Evolutionary conservation across 2,329 filamentous ascomycete species (phyloP), one percentile per base, ranked within the genome.

Genomic region (Colletotrichum sp.): DNA sequence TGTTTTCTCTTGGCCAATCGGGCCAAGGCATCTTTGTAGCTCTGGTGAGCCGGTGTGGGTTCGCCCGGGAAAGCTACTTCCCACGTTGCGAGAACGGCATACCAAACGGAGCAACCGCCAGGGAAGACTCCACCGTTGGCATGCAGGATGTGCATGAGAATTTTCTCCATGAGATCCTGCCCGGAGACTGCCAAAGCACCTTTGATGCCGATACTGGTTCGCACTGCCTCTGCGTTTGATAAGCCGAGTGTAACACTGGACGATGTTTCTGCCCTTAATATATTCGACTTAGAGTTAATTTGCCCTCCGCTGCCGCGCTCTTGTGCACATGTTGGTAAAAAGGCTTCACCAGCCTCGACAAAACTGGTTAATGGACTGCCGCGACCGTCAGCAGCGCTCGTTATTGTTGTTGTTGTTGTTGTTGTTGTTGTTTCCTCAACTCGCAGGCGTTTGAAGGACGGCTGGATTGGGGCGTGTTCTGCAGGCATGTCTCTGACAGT

Each of bases 91-190:
- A 85, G 83, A 6, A 90, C 79, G 3, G 87, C 87, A 72, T 87
- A 86, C 83, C 88, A 90, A 6, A 91, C 80, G 5, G 88, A 83
- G 55, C 86, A 84, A 28, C 88, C 88, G 18, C 88, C 88, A 2
- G 90, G 88, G 60, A 91, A 88, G 2, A 88, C 87, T 0, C 89
- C 89, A 3, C 80, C 79, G 60, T 84, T 87, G 30, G 81, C 79
- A 55, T 83, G 80, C 15, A 89, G 80, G 12, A 89, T 81, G 73
- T 87, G 84, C 15, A 83, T 78, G 58, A 88, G 64, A 24, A 48
- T 55, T 43, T 48, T 58, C 36, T 73, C 73, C 70, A 76, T 73
- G 21, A 48, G 43, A 16, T 69, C 70, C 18, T 34, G 24, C 13
- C 48, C 58, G 15, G 52, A 38, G 61, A n/a, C 34, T 24, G 34